Evolutionary conservation across 164 flowering plant species (phyloP).

Genomic region (Sextonia rubra): DNA sequence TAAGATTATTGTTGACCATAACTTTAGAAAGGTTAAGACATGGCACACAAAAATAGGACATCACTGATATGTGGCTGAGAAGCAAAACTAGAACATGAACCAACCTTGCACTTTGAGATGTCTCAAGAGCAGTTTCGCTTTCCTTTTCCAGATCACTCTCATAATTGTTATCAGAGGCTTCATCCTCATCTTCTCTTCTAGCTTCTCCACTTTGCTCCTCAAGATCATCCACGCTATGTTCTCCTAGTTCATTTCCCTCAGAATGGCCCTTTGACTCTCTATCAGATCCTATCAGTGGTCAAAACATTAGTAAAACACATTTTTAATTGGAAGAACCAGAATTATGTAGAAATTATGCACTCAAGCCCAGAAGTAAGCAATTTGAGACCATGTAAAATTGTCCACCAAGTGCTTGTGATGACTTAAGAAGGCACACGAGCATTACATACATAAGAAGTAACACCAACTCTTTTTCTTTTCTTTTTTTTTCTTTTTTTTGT

Average conservation of each 20-base stretch:
- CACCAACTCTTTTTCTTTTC: no score
- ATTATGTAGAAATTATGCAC: not conserved
- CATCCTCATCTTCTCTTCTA: constrained; percentile 33
- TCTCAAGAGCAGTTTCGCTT: constrained; percentile 16
- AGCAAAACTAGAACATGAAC: not conserved
- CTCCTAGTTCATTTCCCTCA: constrained; percentile 11
- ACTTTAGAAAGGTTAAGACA: not conserved
- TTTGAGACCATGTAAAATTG: not conserved
- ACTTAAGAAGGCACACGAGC: no score
- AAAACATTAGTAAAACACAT: not conserved
- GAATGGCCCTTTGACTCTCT: constrained; percentile 17
- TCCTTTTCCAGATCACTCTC: constrained; percentile 19
- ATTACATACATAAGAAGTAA: no score
- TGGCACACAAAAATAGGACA: not conserved
- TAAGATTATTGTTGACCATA: not conserved
- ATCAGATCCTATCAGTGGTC: constrained; percentile 24
- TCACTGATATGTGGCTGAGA: not conserved
- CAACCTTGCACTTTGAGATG: constrained; percentile 31
- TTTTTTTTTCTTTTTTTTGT: no score
- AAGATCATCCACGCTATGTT: constrained; percentile 7
- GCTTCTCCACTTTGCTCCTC: constrained; percentile 25
- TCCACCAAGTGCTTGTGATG: not conserved
- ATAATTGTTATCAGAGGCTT: constrained; percentile 30
- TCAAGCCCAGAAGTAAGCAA: not conserved
- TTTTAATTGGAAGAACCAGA: not conserved